These are phyloP conservation scores for Plectranthus barbatus DNA, from an alignment of 257 asterid species.

Conservation along the genomic window DNA sequence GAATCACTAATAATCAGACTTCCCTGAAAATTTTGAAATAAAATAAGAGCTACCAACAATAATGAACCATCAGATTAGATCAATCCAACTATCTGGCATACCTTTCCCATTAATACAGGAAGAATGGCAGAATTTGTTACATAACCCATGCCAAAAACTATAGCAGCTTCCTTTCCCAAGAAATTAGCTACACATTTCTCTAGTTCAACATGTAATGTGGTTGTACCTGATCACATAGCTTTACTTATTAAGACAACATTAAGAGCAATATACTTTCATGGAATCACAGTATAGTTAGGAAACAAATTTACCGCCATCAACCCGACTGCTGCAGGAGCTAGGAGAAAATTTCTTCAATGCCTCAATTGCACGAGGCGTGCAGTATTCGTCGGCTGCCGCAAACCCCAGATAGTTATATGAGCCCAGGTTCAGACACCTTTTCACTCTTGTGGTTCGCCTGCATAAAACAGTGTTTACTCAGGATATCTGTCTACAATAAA, in stretches of 20 bases:
- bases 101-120: conserved; percentile 87
- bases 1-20: conserved; percentile 94
- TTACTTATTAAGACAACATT: conserved; percentile 1
- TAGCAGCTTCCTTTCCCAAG: conserved; percentile 86
- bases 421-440: conserved; percentile 89
- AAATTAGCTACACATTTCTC: conserved; percentile 86
- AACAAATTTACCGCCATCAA: conserved; percentile 73
- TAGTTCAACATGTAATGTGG: conserved; percentile 67
- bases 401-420: conserved; percentile 97
- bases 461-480: conserved; percentile 17
- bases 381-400: conserved; percentile 96
- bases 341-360: conserved; percentile 68
- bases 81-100: conserved; percentile 17
- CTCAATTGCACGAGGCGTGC: conserved; percentile 94
- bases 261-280: conserved; percentile 1
- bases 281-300: conserved; percentile 2
- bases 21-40: conserved; percentile 45
- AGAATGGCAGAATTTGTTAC: conserved; percentile 94
- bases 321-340: conserved; percentile 94
- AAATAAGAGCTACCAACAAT: conserved; percentile 9
- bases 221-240: conserved; percentile 54
- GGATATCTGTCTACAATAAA: neutral
- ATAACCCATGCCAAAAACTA: conserved; percentile 97
- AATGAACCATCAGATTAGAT: neutral
- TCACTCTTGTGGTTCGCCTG: conserved; percentile 68